Percentiles rank a stretch among this genome's conserved stretches.
Evolutionary conservation across 345 rosid species (phyloP).

Genomic region (Mallotus nudiflorus): DNA sequence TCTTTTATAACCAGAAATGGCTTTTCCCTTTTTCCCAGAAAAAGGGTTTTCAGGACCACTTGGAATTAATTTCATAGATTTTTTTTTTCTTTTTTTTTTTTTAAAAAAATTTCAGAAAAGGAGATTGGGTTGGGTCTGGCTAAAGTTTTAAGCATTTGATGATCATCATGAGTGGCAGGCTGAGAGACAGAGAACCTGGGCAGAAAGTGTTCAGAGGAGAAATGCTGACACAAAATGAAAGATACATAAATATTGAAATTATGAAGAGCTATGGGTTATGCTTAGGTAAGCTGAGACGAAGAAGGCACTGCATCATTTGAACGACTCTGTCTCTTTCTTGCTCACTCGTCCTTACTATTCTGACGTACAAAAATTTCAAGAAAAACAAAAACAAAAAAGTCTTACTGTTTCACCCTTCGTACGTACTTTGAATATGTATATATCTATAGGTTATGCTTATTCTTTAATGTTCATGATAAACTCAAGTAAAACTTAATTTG

Average conservation of each 20-base stretch:
- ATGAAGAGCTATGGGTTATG: neutral
- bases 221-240: constrained; percentile 28
- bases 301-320: constrained; percentile 2
- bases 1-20: neutral
- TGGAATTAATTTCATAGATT: neutral
- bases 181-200: constrained; percentile 27
- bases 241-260: constrained; percentile 16
- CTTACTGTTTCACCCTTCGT: neutral
- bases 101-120: too few species aligned
- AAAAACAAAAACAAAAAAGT: neutral
- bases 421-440: too few species aligned
- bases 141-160: neutral
- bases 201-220: constrained; percentile 27
- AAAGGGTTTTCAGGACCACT: constrained; percentile 30
- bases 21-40: constrained; percentile 1
- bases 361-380: too few species aligned
- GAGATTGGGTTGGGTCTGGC: neutral
- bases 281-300: too few species aligned
- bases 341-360: neutral
- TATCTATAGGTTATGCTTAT: too few species aligned
- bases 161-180: constrained; percentile 15
- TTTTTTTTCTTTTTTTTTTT: neutral
- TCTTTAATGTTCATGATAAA: too few species aligned
- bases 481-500: too few species aligned
- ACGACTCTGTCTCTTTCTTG: neutral